Conservation (phyloP, 768 basidiomycete species). For the Pulveroboletus sp. region DNA sequence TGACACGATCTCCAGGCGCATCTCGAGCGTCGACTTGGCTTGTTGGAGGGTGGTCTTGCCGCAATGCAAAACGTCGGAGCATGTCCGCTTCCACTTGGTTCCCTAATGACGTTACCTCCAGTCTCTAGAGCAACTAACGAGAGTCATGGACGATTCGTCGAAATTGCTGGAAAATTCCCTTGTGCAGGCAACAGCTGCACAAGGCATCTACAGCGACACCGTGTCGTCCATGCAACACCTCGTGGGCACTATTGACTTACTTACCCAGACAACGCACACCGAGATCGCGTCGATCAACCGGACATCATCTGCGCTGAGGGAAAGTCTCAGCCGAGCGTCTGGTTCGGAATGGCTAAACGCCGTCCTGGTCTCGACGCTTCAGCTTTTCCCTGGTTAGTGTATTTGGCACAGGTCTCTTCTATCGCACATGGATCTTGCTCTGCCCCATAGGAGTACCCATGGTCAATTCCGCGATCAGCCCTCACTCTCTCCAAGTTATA, state of each 20-base stretch:
- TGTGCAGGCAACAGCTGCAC: conserved; percentile 30
- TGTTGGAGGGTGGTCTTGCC: conserved; percentile 23
- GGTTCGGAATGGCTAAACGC: conserved; percentile 23
- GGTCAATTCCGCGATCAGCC: conserved; percentile 18
- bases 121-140: conserved; percentile 20
- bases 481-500: conserved; percentile 26
- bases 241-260: conserved; percentile 32
- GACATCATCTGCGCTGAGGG: conserved; percentile 34
- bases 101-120: conserved; percentile 13
- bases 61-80: conserved; percentile 31
- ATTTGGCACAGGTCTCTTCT: conserved; percentile 1
- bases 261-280: conserved; percentile 38
- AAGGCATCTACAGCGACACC: conserved; percentile 36
- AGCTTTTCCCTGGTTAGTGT: conserved; percentile 24
- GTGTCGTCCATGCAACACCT: conserved; percentile 36
- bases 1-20: conserved; percentile 25
- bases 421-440: not conserved
- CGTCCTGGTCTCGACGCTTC: conserved; percentile 10
- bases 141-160: conserved; percentile 20
- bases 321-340: conserved; percentile 23
- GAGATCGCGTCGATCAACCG: conserved; percentile 49
- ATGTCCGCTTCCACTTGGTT: conserved; percentile 8
- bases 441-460: conserved; percentile 9
- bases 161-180: conserved; percentile 31
- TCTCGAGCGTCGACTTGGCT: conserved; percentile 27